Evolutionary conservation across 1,284 basidiomycete genomes (phyloP), one percentile per base, ranked within the genome.

Genomic region (Moniliophthora roreri): DNA sequence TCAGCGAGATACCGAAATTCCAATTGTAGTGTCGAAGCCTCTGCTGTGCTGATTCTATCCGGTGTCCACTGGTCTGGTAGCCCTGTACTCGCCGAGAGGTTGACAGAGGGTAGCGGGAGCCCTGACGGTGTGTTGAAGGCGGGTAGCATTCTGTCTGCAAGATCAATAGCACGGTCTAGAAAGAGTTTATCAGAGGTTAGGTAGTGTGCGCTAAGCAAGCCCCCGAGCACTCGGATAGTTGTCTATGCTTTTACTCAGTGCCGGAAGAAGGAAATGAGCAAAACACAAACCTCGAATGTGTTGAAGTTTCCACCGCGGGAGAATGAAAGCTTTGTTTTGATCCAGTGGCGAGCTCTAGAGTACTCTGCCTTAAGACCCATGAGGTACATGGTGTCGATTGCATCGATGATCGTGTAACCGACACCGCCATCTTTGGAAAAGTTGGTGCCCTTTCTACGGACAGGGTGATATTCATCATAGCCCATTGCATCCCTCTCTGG

Each of bases 1-100:
- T 82, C 69, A 34, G 80, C 79, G 4, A 91, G 74, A 61, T 90
- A 90, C 66, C 82, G 84, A 69, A 91, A 79, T 67, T 88, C 87
- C 40, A 89, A 73, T 64, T 87, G 84, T 15, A 85, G 64, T 4
- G 81, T 85, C 2, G 80, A 76, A 1, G 79, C 81, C 63, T 89
- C 85, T 0, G 88, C 86, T 0, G 87, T 79, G 62, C 79, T 82
- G 50, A 81, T 77, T 11, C 80, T 68, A 11, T 32, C 28, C 11
- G 28, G 28, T 6, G 28, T 32, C 28, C 28, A 32, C 11, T 32
- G 28, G 11, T 32, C 28, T 32, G 28, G 28, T 32, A 32, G 6
- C 6, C 80, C 80, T 4, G 74, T 65, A 62, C 84, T 84, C 60
- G 80, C 79, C 4, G 55, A 54, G 15, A 59, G 47, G 36, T 55